phyloP scores from a whole-genome alignment of 1,284 basidiomycete genomes.

The Ustilago sp. region DNA sequence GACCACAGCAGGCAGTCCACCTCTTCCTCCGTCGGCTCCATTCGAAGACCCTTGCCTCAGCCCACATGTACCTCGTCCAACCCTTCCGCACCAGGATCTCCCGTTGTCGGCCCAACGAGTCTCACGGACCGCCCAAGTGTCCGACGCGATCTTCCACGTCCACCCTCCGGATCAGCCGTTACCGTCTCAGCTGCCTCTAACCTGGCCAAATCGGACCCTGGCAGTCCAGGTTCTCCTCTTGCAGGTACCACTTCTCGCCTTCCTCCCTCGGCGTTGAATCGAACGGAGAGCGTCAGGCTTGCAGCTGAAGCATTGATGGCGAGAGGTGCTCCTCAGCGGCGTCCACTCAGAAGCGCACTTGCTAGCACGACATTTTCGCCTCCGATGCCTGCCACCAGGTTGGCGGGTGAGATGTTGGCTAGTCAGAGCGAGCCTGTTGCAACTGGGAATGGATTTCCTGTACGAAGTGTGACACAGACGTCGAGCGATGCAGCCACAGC shows the following conservation, averaged over 20 bases:
- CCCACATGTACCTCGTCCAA: slow-evolving; percentile 45
- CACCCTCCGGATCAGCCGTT: slow-evolving; percentile 37
- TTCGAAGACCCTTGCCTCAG: slow-evolving; percentile 44
- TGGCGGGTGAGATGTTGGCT: slow-evolving; percentile 22
- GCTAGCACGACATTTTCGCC: slow-evolving; percentile 47
- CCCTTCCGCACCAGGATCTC: slow-evolving; percentile 40
- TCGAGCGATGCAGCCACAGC: background rate
- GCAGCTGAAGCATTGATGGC: slow-evolving; percentile 65
- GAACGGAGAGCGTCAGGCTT: slow-evolving; percentile 56
- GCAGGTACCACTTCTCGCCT: slow-evolving; percentile 27
- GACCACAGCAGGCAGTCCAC: slow-evolving; percentile 48
- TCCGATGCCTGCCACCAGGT: slow-evolving; percentile 27
- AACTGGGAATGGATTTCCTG: slow-evolving; percentile 3
- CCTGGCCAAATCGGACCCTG: slow-evolving; percentile 14
- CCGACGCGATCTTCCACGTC: slow-evolving; percentile 42
- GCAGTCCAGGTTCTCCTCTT: slow-evolving; percentile 33
- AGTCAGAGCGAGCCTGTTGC: slow-evolving; percentile 48
- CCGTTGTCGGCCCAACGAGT: slow-evolving; percentile 16
- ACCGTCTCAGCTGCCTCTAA: slow-evolving; percentile 35
- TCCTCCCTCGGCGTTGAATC: slow-evolving; percentile 39
- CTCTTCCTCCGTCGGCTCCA: slow-evolving; percentile 40
- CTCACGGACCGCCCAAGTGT: slow-evolving; percentile 36
- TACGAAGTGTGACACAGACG: background rate
- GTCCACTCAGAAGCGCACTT: slow-evolving; percentile 41
- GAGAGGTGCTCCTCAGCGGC: slow-evolving; percentile 51